Base-by-base conservation (phyloP, 345 rosid species). In the Microthlaspi erraticum region DNA sequence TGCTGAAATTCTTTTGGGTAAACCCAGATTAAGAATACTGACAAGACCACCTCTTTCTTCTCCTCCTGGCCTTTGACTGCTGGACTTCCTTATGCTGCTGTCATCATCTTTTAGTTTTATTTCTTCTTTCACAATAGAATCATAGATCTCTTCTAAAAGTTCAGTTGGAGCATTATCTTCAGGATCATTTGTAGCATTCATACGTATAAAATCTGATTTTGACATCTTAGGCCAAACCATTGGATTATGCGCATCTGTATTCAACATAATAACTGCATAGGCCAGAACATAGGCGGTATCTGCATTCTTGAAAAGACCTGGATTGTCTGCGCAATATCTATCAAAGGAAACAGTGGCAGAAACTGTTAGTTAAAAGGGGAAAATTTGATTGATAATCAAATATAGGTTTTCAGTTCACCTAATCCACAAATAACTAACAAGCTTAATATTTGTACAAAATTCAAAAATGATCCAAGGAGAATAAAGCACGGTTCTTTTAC, bases 251-350 rank as follows among this genome's bases (percentile, higher is more conserved):
- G 96, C 98, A 81, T 94, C 99, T 62, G 98, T 88, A 70, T 94
- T 94, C 81, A 94, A 72, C 98, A 94, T 85, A 78, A 94, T 94
- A 81, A 94, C 97, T 57, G 98, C 95, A 81, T 94, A 94, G 66
- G 99, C 99, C 78, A 94, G 99, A 81, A 94, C 93, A 83, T 94
- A 94, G 42, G 99, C 99, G 63, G 99, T 94, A 68, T 94, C 99
- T 62, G 99, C 96, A 79, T 94, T 94, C 81, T 87, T 87, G 81
- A 91, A 89, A 57, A 94, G 95, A 70, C 85, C 97, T 12, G 97
- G 97, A 76, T 91, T 91, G 78, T 91, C 89, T 68, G 98, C 95
- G 77, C 96, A 91, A 82, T 89, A 94, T 82, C 99, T 94, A 87
- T 48, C 75, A 45, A 62, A 55, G 49, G 44, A 16, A 53, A 57